Base-by-base conservation (phyloP, 345 rosid species). In the Moricandia arvensis region DNA sequence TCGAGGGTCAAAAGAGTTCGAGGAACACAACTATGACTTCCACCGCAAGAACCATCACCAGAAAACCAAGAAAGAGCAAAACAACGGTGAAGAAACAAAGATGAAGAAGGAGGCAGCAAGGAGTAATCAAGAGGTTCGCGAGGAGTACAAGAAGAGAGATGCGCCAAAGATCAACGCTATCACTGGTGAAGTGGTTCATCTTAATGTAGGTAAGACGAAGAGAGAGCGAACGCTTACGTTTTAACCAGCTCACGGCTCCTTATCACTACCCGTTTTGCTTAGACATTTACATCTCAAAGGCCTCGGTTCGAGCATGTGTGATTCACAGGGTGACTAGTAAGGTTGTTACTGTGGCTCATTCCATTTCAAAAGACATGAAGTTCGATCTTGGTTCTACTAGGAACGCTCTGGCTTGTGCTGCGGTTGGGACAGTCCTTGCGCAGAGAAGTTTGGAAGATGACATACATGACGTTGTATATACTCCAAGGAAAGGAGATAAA, bases 261-360 rank as follows among this genome's bases (percentile, higher is more conserved):
- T 92, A 79, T 83, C 97, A 92, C 63, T 84, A 92, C 69, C 99
- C 97, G 0, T 92, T 95, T 68, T 95, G 93, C 82, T 81, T 92
- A 45, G 97, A 95, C 75, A 87, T 92, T 6, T 90, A 70, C 80
- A 83, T 88, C 81, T 90, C 96, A 0, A 92, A 89, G 58, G 94
- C 90, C 24, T 95, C 99, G 0, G 87, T 89, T 13, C 86, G 97
- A 18, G 96, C 97, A 33, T 95, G 92, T 63, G 83, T 95, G 59
- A 58, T 92, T 71, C 99, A 92, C 75, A 78, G 96, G 60, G 96
- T 83, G 15, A 90, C 93, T 8, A 89, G 97, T 80, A 95, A 88
- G 63, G 99, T 95, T 58, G 97, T 92, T 7, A 86, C 84, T 18
- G 91, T 89, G 70, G 97, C 93, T 27, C 96, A 95, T 86, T 95